Evolutionary conservation across 768 basidiomycete genomes (phyloP), one percentile per base, ranked within the genome.

Genomic region (Hygrophorus pudorinus): DNA sequence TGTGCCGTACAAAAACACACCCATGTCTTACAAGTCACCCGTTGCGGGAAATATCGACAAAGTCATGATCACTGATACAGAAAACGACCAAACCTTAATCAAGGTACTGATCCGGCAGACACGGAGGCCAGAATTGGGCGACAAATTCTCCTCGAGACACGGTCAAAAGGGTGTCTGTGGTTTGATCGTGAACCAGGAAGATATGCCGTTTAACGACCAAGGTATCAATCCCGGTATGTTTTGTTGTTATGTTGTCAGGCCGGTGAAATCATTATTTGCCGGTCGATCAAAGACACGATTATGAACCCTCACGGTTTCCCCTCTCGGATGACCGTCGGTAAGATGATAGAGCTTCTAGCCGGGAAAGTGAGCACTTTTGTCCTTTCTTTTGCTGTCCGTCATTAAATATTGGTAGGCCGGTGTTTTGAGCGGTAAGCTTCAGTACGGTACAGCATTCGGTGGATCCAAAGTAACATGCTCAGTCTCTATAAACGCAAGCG

Each of bases 231-330:
- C 90, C 38, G 88, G 88, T 86, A 63, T 48, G 72, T 61, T 30
- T 41, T 48, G 42, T 35, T 41, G 17, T 49, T 42, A 18, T 38
- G 31, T 17, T 29, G 32, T 6, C n/a, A n/a, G n/a, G 41, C 18
- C n/a, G 18, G n/a, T 30, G 35, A 33, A 20, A 18, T 10, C 6
- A 36, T 16, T 37, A 9, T 17, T n/a, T 12, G 37, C 21, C 18
- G 24, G 24, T 17, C 20, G 38, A 54, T 41, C 38, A 41, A 53
- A 85, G 94, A 99, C 64, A 90, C 93, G 13, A 96, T 99, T 67
- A 98, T 99, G 94, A 99, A 99, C 60, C 96, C 96, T 2, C 96
- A 99, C 64, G 96, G 96, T 57, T 98, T 99, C 73, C 96, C 96
- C 4, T 94, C 90, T 46, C 87, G 94, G 44, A 97, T 93, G 92